Conservation (phyloP, 768 basidiomycete genomes). For the Dictyophora rubrovolvata region DNA sequence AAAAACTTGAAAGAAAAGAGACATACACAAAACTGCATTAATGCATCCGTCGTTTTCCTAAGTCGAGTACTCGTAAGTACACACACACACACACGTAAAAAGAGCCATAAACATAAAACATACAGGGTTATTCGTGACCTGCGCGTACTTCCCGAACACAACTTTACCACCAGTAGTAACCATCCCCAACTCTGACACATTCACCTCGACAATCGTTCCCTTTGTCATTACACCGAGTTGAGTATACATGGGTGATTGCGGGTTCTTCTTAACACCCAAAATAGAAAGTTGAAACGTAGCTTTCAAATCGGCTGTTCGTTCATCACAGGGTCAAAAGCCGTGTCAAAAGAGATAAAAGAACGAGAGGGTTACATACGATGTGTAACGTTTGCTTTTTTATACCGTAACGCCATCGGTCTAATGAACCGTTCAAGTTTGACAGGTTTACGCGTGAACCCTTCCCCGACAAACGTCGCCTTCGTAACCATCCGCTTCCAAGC, state of each 20-base stretch:
- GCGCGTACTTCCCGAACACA: slow-evolving; percentile 88
- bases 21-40: slow-evolving; percentile 84
- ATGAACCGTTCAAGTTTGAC: slow-evolving; percentile 99
- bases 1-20: slow-evolving; percentile 1
- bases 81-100: not conserved
- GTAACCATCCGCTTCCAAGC: slow-evolving; percentile 99
- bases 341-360: not conserved
- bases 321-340: not conserved
- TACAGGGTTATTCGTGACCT: slow-evolving; percentile 80
- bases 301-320: slow-evolving; percentile 76
- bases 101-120: not conserved
- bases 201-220: slow-evolving; percentile 96
- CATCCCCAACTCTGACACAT: slow-evolving; percentile 96
- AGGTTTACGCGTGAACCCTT: slow-evolving; percentile 95
- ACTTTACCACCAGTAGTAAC: slow-evolving; percentile 95
- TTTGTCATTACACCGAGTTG: slow-evolving; percentile 96
- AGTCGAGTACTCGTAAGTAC: not conserved
- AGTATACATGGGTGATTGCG: slow-evolving; percentile 96
- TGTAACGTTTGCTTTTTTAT: slow-evolving; percentile 97
- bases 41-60: slow-evolving; percentile 90
- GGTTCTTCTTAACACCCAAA: slow-evolving; percentile 97
- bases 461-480: slow-evolving; percentile 98
- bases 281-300: slow-evolving; percentile 99
- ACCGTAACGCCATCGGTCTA: slow-evolving; percentile 92
- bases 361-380: slow-evolving; percentile 62